Evolutionary conservation across 1,139 yeast genomes (phyloP), one percentile per base, ranked within the genome.

Genomic region (Saccharomycopsis hybrid): DNA sequence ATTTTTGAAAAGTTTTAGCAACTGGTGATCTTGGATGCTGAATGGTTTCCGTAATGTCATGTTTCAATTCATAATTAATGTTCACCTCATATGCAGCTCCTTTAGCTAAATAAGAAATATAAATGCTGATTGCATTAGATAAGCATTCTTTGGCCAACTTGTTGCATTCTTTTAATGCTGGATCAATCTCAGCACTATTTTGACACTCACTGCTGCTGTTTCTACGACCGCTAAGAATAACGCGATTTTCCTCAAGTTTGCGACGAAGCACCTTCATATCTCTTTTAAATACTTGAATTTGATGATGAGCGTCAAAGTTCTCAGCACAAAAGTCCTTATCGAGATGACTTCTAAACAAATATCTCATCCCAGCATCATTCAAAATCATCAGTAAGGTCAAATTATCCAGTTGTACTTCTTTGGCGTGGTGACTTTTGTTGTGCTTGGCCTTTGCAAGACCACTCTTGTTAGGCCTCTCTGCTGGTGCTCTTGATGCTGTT

Each of bases 331-430:
- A 75, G 50, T 80, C 85, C 18, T 71, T 73, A 44, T 74, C 78
- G 49, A 89, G 66, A 61, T 85, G 88, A 28, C 70, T 69, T 51
- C 78, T 72, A 64, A 90, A 88, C 9, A 88, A 67, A 55, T 79
- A 76, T 47, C 83, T 72, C 67, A 84, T 67, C 0, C 95, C 97
- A 0, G 97, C 96, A 60, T 90, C 97, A 3, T 66, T 66, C 13
- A 89, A 62, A 3, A 85, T 72, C 8, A 71, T 69, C 39, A 69
- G 65, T 37, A 87, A 65, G 1, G 69, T 56, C 30, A 64, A 43
- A 33, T 9, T 45, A 42, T 27, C 40, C n/a, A n/a, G n/a, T 5
- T 36, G 24, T 7, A 13, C 5, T 5, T 5, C 18, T 5, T 36
- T 24, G 5, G 5, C 8, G 9, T 7, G 8, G 9, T 31, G 33